A percentile compares a stretch with the other conserved stretches of the same genome.
Conservation (phyloP, 2,329 filamentous ascomycete species). For the Aspergillus tanneri region DNA sequence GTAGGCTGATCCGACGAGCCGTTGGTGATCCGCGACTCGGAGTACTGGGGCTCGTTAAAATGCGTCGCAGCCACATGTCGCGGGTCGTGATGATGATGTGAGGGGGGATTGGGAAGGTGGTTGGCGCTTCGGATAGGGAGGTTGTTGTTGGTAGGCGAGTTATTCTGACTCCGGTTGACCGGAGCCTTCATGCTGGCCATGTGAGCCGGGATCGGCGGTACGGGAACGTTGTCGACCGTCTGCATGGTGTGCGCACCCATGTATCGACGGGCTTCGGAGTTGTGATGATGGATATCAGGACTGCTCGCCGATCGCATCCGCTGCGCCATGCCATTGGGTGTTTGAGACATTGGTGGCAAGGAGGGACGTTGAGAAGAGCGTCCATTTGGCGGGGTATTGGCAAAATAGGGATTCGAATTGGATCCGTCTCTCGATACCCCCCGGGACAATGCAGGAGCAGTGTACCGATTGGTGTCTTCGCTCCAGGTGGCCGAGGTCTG, state of each 20-base stretch:
- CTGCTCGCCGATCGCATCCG: slow-evolving; percentile 90
- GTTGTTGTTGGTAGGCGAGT: slow-evolving; percentile 69
- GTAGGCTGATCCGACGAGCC: slow-evolving; percentile 32
- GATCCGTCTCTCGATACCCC: slow-evolving; percentile 76
- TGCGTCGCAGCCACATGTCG: slow-evolving; percentile 44
- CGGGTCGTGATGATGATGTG: slow-evolving; percentile 53
- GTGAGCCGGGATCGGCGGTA: slow-evolving; percentile 74
- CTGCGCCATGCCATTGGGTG: slow-evolving; percentile 57
- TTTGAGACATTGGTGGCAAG: slow-evolving; percentile 67
- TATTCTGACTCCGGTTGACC: slow-evolving; percentile 75
- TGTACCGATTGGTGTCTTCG: slow-evolving; percentile 77
- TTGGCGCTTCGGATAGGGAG: slow-evolving; percentile 68
- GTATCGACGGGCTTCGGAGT: slow-evolving; percentile 50
- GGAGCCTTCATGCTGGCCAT: slow-evolving; percentile 59
- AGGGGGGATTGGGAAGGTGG: slow-evolving; percentile 60
- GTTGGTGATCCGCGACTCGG: slow-evolving; percentile 29
- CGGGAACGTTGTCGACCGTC: slow-evolving; percentile 60
- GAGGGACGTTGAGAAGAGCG: slow-evolving; percentile 66
- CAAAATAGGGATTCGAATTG: slow-evolving; percentile 61
- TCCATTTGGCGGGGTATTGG: slow-evolving; percentile 63
- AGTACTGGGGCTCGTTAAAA: slow-evolving; percentile 43
- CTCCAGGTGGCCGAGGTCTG: slow-evolving; percentile 67
- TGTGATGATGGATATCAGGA: slow-evolving; percentile 79
- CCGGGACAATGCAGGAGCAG: slow-evolving; percentile 80
- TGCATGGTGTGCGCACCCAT: slow-evolving; percentile 57